Evolutionary conservation across 225 moss, liverwort and hornwort genomes (phyloP).

Genomic region (Physcomitrellopsis africana): DNA sequence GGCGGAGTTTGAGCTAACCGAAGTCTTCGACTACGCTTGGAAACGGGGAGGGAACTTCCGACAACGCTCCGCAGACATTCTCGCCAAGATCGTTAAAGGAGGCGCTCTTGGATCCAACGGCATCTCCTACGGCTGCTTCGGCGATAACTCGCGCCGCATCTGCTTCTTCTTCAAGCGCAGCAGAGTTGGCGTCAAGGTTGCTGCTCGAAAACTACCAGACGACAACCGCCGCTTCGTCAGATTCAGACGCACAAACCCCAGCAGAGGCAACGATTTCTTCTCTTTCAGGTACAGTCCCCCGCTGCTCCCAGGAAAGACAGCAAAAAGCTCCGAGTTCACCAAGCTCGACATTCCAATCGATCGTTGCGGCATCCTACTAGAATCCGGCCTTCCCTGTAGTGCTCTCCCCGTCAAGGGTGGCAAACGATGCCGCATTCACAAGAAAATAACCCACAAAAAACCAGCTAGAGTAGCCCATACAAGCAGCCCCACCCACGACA

Average conservation of each 20-base stretch:
- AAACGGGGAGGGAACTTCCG: conserved; percentile 59
- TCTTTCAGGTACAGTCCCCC: conserved; percentile 15
- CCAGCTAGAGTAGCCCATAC: conserved; percentile 32
- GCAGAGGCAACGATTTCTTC: conserved; percentile 18
- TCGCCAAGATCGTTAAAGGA: conserved; percentile 58
- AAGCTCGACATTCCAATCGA: conserved; percentile 44
- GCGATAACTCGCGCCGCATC: conserved; percentile 27
- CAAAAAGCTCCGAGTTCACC: conserved; percentile 40
- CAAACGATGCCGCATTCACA: conserved; percentile 38
- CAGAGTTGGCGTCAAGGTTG: conserved; percentile 54
- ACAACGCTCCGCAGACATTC: conserved; percentile 63
- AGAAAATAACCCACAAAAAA: conserved; percentile 26
- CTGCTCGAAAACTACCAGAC: conserved; percentile 42
- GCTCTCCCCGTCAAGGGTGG: conserved; percentile 29
- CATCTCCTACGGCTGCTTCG: conserved; percentile 36
- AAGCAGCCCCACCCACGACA: conserved; percentile 13
- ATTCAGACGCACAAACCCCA: not conserved
- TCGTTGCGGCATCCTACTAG: conserved; percentile 31
- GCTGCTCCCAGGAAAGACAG: not conserved
- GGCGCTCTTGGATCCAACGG: conserved; percentile 37
- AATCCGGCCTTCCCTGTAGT: conserved; percentile 32
- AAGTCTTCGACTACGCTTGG: conserved; percentile 81
- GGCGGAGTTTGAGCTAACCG: conserved; percentile 64
- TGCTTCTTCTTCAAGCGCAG: conserved; percentile 33
- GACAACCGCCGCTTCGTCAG: not conserved